Base-by-base conservation (phyloP, 805 yeast species). In the Ogataea pini region DNA sequence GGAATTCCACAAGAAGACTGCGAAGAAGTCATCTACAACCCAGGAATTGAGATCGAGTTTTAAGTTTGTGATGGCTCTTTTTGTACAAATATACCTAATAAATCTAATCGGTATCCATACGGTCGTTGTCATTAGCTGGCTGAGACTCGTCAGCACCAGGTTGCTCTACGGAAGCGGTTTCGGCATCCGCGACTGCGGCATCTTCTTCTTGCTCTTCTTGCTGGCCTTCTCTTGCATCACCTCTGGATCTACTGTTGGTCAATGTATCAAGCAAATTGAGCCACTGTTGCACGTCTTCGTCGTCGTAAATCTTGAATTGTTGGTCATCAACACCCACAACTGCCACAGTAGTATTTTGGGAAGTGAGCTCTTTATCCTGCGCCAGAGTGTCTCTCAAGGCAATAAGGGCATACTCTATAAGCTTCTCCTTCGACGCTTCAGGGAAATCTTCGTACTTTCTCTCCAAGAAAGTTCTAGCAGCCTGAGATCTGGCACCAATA, bases 401-500 rank as follows among this genome's bases (percentile, higher is more conserved):
- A 57, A 83, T 84, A 58, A 94, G 83, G 3, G 96, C 98, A 59
- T 83, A 90, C 36, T 85, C 82, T 51, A 94, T 82, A 56, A 94
- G 79, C 58, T 87, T 83, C 59, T 89, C 95, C 32, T 77, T 72
- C 10, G 79, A 72, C 7, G 82, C 72, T 46, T 78, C 76, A 16
- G 82, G 72, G 57, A 89, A 87, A 25, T 75, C 73, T 31, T 87
- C 89, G 63, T 84, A 76, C 57, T 85, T 85, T 64, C 96, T 83
- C 70, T 94, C 99, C 64, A 94, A 73, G 60, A 89, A 94, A 2
- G 99, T 94, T 72, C 96, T 83, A 13, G 97, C 97, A 43, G 98
- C 98, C 71, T 94, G 99, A 2, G 98, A 92, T 65, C 99, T 81
- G 8, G 99, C 98, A 40, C 99, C 99, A 62, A 94, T 89, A 31